Conservation (phyloP, 331 rosid genomes). For the Cydonia oblonga region DNA sequence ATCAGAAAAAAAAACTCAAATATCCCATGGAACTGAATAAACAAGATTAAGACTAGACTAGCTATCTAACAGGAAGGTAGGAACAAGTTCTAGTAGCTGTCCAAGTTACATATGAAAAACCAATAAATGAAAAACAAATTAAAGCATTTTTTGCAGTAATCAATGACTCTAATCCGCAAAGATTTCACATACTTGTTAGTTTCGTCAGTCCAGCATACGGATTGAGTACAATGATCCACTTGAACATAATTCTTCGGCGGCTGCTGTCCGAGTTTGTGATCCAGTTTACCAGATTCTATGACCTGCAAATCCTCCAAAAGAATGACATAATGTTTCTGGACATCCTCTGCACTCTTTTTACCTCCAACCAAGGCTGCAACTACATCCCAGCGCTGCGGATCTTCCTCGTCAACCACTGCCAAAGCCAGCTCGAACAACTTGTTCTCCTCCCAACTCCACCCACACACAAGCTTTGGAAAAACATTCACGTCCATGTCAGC, state of each 20-base stretch:
- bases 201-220: slow-evolving; percentile 28
- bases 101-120: neutral
- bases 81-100: neutral
- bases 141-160: neutral
- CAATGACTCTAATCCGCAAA: neutral
- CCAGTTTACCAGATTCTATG: slow-evolving; percentile 59
- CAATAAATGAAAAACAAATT: neutral
- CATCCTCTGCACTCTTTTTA: slow-evolving; percentile 59
- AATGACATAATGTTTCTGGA: slow-evolving; percentile 40
- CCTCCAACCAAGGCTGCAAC: slow-evolving; percentile 70
- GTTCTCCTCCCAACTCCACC: slow-evolving; percentile 89
- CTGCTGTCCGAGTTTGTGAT: slow-evolving; percentile 27
- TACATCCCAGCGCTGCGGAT: slow-evolving; percentile 56
- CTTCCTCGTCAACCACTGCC: slow-evolving; percentile 56
- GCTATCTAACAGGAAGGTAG: neutral
- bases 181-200: slow-evolving; percentile 3
- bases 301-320: slow-evolving; percentile 67
- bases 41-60: too few species aligned
- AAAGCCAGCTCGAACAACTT: slow-evolving; percentile 73
- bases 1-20: neutral
- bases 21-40: neutral
- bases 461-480: slow-evolving; percentile 24
- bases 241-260: slow-evolving; percentile 10
- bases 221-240: slow-evolving; percentile 15
- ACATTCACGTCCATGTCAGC: slow-evolving; percentile 30